Percentiles rank a stretch among this genome's conserved stretches.
Evolutionary conservation across 2,329 filamentous ascomycete genomes (phyloP).

Genomic region (Alternaria triticimaculans): DNA sequence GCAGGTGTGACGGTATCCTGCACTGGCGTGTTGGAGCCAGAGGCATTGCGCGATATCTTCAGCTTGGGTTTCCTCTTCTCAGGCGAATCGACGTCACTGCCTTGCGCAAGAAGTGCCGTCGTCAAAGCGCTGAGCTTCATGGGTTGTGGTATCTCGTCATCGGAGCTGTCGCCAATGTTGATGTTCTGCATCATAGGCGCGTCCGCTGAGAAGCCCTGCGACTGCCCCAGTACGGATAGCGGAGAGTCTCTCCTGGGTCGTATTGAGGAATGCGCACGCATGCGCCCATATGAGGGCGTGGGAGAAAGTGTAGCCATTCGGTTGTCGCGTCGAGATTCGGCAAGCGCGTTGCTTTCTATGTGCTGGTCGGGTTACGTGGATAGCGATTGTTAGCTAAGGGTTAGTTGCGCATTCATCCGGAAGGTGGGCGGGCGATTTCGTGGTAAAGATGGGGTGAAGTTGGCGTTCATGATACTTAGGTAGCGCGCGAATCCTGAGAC

Average conservation of each 20-base stretch:
- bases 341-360: conserved; percentile 29
- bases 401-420: conserved; percentile 50
- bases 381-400: conserved; percentile 49
- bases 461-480: conserved; percentile 17
- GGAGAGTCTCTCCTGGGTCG: conserved; percentile 55
- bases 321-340: conserved; percentile 19
- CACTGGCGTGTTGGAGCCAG: conserved; percentile 47
- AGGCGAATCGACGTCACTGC: conserved; percentile 51
- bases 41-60: conserved; percentile 44
- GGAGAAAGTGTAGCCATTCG: conserved; percentile 50
- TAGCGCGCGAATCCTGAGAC: conserved; percentile 29
- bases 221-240: conserved; percentile 52
- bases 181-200: conserved; percentile 57
- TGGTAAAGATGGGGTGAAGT: conserved; percentile 45
- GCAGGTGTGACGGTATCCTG: conserved; percentile 51
- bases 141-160: conserved; percentile 85
- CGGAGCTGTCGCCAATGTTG: conserved; percentile 81
- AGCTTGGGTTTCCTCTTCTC: conserved; percentile 49
- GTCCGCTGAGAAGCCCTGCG: conserved; percentile 54
- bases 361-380: conserved; percentile 30
- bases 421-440: conserved; percentile 36
- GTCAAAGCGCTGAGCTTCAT: conserved; percentile 94
- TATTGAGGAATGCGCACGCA: conserved; percentile 45
- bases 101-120: conserved; percentile 73
- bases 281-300: conserved; percentile 49